These are phyloP conservation scores for Ascochyta koolunga DNA, from an alignment of 2,329 filamentous ascomycete species.

Conservation along the genomic window DNA sequence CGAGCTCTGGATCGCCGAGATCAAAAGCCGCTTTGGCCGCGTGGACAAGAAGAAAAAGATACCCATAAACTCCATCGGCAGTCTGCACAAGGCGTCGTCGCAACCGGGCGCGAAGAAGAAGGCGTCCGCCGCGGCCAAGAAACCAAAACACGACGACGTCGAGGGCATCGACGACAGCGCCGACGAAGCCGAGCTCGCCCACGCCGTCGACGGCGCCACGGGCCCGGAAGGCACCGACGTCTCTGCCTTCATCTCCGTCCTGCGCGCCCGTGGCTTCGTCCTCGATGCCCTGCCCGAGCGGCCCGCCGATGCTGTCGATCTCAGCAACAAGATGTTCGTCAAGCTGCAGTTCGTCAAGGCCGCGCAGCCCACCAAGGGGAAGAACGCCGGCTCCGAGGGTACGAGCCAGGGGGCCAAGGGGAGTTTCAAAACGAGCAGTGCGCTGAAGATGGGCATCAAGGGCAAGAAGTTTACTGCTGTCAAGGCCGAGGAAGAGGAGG, in stretches of 20 bases:
- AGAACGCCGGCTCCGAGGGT: conserved; percentile 62
- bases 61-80: conserved; percentile 70
- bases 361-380: conserved; percentile 75
- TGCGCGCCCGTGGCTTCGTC: conserved; percentile 82
- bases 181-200: conserved; percentile 65
- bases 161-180: conserved; percentile 57
- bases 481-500: conserved; percentile 57
- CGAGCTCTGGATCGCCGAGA: conserved; percentile 96
- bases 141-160: conserved; percentile 52
- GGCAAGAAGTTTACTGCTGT: conserved; percentile 40
- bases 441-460: conserved; percentile 60
- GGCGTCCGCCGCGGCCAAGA: conserved; percentile 46
- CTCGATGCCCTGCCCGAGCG: conserved; percentile 63
- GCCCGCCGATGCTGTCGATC: conserved; percentile 70
- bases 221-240: conserved; percentile 80
- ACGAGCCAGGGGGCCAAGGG: conserved; percentile 48
- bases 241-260: conserved; percentile 81
- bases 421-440: conserved; percentile 66
- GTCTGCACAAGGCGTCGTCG: conserved; percentile 27
- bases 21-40: conserved; percentile 87
- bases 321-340: conserved; percentile 97
- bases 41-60: conserved; percentile 57
- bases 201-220: conserved; percentile 70
- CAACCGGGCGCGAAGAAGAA: conserved; percentile 22
- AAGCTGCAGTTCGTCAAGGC: conserved; percentile 93